Evolutionary conservation across 2,329 filamentous ascomycete species (phyloP), one percentile per base, ranked within the genome.

Genomic region (Plenodomus biglobosus): DNA sequence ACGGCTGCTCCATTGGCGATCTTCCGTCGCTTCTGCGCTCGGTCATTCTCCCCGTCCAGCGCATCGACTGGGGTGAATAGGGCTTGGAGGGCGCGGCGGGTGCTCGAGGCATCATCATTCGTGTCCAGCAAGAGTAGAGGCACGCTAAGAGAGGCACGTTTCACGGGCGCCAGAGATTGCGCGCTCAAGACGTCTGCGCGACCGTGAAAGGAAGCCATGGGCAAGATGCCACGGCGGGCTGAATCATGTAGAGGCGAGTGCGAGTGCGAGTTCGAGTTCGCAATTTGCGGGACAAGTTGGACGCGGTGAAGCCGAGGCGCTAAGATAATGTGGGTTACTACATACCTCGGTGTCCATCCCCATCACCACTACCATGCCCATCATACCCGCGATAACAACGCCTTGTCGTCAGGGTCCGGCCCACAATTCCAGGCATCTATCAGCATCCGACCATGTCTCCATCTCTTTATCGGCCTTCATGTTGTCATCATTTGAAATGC

Each of bases 21-120:
- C 46, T 65, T 70, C 18, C 68, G 62, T 38, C 63, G 52, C 46
- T 72, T 72, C 19, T 50, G 53, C 18, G 61, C 51, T 38, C 59
- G 62, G 18, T 56, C 54, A 19, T 56, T 47, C 27, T 24, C 36
- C 15, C 22, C 38, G 20, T 36, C 40, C 20, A 24, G 27, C n/a
- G 42, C 24, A 41, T 37, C 24, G 19, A 48, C 38, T 20, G 47
- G 39, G 39, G 52, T 50, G 44, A 66, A 64, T 19, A 65, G 50
- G 27, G 27, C 38, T 8, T 50, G 52, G 32, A 65, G 35, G 37
- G 48, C 47, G 24, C 41, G 41, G 8, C 58, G 38, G 38, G 46
- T 46, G 21, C 55, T 45, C 22, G 46, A 44, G 36, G 47, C 47
- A 46, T 58, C 47, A 46, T 58, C 52, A 38, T 55, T 46, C 24